Evolutionary conservation across 1,139 yeast species (phyloP), one percentile per base, ranked within the genome.

Genomic region (Kodamaea suecica): DNA sequence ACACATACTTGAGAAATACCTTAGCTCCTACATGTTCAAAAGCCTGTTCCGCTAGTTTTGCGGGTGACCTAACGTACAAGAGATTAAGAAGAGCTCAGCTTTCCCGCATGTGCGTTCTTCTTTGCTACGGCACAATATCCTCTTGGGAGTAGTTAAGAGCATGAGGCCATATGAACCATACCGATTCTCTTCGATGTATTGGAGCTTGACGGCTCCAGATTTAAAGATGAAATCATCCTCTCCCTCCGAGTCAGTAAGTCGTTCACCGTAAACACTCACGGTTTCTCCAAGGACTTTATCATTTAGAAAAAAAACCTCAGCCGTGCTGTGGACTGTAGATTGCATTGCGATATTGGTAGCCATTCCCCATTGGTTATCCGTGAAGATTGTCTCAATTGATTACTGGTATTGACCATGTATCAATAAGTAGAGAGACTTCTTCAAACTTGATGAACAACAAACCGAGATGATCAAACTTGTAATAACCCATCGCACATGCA

Each of bases 101-200:
- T 69, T 70, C 1, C 73, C 64, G 5, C 79, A 66, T 13, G 63
- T 53, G 27, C 85, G 55, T 49, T 78, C 84, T 8, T 73, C 73
- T 40, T 63, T 69, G 2, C 84, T 78, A 14, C 84, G 59, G 52
- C 65, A 77, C 23, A 80, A 57, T 2, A 67, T 67, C 0, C 82
- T 78, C 70, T 45, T 76, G 65, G 57, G 78, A 78, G 49, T 74
- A 79, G 48, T 80, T 79, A 38, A 79, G 58, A 0, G 84, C 85
- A 48, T 75, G 73, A 0, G 85, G 85, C 29, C 63, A 58, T 5
- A 69, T 69, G 43, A 76, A 64, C 70, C 78, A 68, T 23, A 70
- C 63, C 2, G 66, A 49, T 13, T 57, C 59, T 15, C 42, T 53
- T 63, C 61, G 38, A 76, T 76, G 44, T 73, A 76, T 38, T 63